Evolutionary conservation across 495 filamentous ascomycete genomes (phyloP).

Genomic region (Podospora sp.): DNA sequence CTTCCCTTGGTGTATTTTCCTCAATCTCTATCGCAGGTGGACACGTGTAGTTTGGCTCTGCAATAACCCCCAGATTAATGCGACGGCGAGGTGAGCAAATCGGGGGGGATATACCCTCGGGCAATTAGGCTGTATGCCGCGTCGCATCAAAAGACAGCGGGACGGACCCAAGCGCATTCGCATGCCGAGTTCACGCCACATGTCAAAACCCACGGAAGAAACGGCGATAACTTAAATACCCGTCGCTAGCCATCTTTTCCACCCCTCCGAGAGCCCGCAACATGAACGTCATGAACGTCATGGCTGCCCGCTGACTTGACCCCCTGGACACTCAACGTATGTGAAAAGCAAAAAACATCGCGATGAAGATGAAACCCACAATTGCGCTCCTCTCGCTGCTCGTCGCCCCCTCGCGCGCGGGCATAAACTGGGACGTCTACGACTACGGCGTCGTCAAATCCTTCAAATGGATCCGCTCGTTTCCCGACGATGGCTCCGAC

Average conservation of each 20-base stretch:
- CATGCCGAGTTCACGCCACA: conserved; percentile 8
- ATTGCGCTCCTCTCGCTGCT: neutral
- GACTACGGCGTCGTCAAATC: conserved; percentile 36
- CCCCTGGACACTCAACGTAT: too few relatives aligned
- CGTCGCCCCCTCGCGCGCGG: neutral
- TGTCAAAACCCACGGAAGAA: neutral
- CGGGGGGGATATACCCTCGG: neutral
- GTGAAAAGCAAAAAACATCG: neutral
- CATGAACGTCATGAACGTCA: too few relatives aligned
- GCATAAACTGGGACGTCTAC: conserved; percentile 39
- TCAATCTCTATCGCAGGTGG: neutral
- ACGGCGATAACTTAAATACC: conserved; percentile 5
- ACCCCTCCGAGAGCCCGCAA: too few relatives aligned
- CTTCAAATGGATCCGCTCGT: conserved; percentile 38
- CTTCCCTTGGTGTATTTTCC: neutral
- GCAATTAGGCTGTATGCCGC: conserved; percentile 12
- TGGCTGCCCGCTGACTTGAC: neutral
- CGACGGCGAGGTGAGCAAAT: conserved; percentile 3
- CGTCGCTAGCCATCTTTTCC: neutral
- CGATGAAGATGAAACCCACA: neutral
- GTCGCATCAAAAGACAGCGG: neutral
- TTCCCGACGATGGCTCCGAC: conserved; percentile 37
- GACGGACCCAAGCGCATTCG: neutral
- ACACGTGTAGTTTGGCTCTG: neutral
- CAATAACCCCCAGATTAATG: conserved; percentile 10